A percentile compares a stretch with the other conserved stretches of the same genome.
These are phyloP conservation scores for Saccharum spontaneum DNA, from an alignment of 176 grass and related monocot genomes.

Conservation along the genomic window DNA sequence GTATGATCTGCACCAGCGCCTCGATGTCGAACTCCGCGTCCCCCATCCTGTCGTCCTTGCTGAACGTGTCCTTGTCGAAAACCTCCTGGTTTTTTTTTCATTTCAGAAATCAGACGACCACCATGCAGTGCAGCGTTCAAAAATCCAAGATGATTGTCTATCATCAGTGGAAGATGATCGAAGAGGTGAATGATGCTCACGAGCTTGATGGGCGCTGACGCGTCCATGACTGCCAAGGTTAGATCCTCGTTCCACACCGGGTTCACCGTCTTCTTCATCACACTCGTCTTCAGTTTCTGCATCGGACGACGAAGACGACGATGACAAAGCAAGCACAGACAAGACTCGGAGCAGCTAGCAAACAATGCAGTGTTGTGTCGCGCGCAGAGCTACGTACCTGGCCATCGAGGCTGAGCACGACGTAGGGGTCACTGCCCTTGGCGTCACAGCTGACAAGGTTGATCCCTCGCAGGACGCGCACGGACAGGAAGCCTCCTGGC, in stretches of 20 bases:
- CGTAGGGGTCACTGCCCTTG: conserved; percentile 53
- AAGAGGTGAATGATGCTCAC: neutral
- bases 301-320: neutral
- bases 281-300: conserved; percentile 41
- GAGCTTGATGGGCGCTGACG: conserved; percentile 37
- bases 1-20: conserved; percentile 43
- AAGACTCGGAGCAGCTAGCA: neutral
- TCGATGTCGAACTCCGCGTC: conserved; percentile 70
- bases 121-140: too few relatives aligned
- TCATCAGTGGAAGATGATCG: too few relatives aligned
- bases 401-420: conserved; percentile 43
- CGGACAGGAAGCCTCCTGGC: conserved; percentile 48
- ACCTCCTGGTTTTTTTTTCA: conserved; percentile 44
- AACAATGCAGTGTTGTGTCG: too few relatives aligned
- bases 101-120: too few relatives aligned
- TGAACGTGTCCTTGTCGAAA: conserved; percentile 68
- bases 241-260: conserved; percentile 53
- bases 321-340: too few relatives aligned
- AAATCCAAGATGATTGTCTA: too few relatives aligned
- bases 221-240: conserved; percentile 21
- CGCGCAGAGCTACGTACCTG: conserved; percentile 9
- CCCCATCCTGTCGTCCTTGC: conserved; percentile 71
- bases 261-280: conserved; percentile 52
- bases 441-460: conserved; percentile 52
- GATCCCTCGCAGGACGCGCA: conserved; percentile 42